Evolutionary conservation across 1,139 yeast genomes (phyloP).

Genomic region (Hansenula sp.): DNA sequence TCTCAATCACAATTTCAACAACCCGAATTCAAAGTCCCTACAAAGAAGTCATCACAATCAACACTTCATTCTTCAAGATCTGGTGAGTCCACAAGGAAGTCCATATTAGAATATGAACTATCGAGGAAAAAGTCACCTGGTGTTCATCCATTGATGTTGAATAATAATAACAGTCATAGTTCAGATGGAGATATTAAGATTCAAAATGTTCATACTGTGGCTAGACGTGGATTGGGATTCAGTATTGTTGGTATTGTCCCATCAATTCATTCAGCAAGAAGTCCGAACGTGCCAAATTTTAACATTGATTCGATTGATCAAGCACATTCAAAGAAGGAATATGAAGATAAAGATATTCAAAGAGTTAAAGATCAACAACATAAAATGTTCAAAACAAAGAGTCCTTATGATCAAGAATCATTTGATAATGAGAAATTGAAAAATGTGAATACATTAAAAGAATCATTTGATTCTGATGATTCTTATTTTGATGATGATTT

Average conservation of each 20-base stretch:
- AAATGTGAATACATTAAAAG: not conserved
- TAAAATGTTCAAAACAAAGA: not conserved
- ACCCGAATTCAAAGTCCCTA: not conserved
- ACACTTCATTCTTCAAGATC: constrained; percentile 9
- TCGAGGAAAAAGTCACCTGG: constrained; percentile 19
- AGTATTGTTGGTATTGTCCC: constrained; percentile 2
- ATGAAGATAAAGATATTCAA: not conserved
- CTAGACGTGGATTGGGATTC: constrained; percentile 4
- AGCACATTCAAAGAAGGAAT: not conserved
- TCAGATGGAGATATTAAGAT: not conserved
- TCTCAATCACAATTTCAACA: not conserved
- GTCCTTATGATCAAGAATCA: not conserved
- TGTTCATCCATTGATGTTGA: constrained; percentile 8
- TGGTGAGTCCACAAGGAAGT: constrained; percentile 8
- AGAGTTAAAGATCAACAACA: not conserved
- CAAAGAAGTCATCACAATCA: constrained; percentile 6
- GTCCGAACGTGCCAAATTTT: not conserved
- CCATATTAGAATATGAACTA: constrained; percentile 15
- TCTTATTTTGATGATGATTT: constrained; percentile 5
- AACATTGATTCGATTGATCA: not conserved
- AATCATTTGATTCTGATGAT: not conserved
- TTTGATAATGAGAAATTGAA: not conserved
- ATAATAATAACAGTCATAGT: not conserved
- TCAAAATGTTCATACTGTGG: not conserved
- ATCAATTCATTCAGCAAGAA: not conserved